A percentile compares a stretch with the other conserved stretches of the same genome.
Evolutionary conservation across 2,329 filamentous ascomycete genomes (phyloP).

Genomic region (Mariannaea elegans): DNA sequence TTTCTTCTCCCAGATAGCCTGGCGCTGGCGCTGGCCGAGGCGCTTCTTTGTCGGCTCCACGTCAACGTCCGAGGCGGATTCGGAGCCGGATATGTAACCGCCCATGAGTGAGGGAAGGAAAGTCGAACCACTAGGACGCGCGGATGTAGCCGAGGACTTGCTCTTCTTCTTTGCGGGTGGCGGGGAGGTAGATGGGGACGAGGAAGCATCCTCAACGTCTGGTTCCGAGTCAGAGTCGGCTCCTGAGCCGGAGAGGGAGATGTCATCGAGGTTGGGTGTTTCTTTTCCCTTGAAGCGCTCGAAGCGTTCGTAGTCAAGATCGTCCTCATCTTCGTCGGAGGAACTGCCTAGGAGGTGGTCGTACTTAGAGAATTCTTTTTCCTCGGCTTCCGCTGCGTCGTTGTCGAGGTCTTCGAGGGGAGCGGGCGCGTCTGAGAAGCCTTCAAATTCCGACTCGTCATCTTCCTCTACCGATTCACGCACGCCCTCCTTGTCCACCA

Average conservation of each 20-base stretch:
- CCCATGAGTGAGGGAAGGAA: conserved; percentile 82
- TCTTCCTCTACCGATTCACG: conserved; percentile 33
- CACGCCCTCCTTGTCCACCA: conserved; percentile 32
- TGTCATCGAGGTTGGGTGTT: conserved; percentile 50
- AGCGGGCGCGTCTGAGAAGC: conserved; percentile 44
- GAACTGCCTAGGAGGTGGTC: conserved; percentile 57
- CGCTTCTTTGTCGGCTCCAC: conserved; percentile 73
- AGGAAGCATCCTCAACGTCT: conserved; percentile 35
- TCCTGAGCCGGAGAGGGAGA: conserved; percentile 47
- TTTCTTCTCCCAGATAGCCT: conserved; percentile 83
- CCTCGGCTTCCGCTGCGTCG: conserved; percentile 43
- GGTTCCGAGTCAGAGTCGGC: conserved; percentile 39
- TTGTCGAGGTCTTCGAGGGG: conserved; percentile 32
- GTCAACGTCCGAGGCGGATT: conserved; percentile 74
- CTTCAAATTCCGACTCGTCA: conserved; percentile 48
- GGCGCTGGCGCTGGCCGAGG: conserved; percentile 79
- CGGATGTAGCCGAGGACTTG: conserved; percentile 26
- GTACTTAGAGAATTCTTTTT: conserved; percentile 51
- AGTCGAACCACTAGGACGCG: conserved; percentile 54
- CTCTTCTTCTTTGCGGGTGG: conserved; percentile 47
- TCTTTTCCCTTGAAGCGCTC: conserved; percentile 46
- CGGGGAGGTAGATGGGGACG: conserved; percentile 45
- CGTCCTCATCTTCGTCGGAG: conserved; percentile 51
- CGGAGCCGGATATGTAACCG: conserved; percentile 81
- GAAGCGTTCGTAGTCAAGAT: conserved; percentile 46